Percentiles rank a stretch among this genome's conserved stretches.
These are phyloP conservation scores for Elaphomyces granulatus DNA, from an alignment of 495 filamentous ascomycete species.

Conservation along the genomic window DNA sequence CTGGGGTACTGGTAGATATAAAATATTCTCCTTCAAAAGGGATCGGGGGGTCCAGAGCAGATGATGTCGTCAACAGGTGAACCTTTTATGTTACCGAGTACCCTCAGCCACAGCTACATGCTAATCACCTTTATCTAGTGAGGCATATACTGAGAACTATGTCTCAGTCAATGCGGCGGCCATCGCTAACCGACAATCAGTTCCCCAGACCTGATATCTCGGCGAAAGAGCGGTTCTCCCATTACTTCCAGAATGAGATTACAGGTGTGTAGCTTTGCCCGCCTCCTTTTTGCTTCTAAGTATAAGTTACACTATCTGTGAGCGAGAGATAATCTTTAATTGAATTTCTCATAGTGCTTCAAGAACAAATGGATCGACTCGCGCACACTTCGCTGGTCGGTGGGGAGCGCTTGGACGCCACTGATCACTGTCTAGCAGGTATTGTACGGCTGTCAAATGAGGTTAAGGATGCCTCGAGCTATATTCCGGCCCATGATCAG, in stretches of 20 bases:
- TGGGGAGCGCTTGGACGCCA: constrained; percentile 47
- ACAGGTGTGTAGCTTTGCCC: too few species aligned
- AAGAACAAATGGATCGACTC: constrained; percentile 45
- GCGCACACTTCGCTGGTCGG: constrained; percentile 35
- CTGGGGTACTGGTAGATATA: too few species aligned
- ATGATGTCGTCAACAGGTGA: too few species aligned
- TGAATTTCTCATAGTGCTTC: constrained; percentile 34
- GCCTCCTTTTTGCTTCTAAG: constrained; percentile 5
- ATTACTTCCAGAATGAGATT: constrained; percentile 60
- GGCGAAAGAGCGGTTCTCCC: constrained; percentile 63
- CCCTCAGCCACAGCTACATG: too few species aligned
- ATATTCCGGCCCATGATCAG: constrained; percentile 64
- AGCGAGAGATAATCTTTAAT: constrained; percentile 7
- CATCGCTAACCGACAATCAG: constrained; percentile 1
- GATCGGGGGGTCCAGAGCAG: too few species aligned
- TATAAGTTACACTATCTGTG: constrained; percentile 3
- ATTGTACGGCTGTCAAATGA: constrained; percentile 53
- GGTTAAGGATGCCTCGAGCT: constrained; percentile 52
- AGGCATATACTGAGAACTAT: too few species aligned
- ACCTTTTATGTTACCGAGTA: too few species aligned
- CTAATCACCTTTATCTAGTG: too few species aligned
- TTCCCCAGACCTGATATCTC: constrained; percentile 29
- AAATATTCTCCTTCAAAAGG: too few species aligned
- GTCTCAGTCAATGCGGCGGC: too few species aligned
- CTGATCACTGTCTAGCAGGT: constrained; percentile 50